Percentiles rank a stretch among this genome's conserved stretches.
Evolutionary conservation across 495 filamentous ascomycete genomes (phyloP).

Genomic region (Aspergillus taichungensis): DNA sequence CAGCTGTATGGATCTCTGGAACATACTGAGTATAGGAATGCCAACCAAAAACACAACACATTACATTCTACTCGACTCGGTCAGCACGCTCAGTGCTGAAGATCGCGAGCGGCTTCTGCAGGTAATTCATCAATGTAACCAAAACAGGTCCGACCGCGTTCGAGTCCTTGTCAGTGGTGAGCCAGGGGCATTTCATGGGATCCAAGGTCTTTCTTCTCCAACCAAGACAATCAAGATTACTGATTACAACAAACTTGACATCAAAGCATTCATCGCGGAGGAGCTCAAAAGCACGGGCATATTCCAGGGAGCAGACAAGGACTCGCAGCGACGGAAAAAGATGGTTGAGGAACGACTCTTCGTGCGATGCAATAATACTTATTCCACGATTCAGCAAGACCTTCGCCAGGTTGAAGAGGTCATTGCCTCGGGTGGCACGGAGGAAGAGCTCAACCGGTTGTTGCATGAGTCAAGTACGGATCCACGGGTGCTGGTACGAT

Average conservation of each 20-base stretch:
- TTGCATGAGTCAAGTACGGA: constrained; percentile 12
- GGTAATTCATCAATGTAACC: background rate
- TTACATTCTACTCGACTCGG: constrained; percentile 15
- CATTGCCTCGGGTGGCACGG: constrained; percentile 13
- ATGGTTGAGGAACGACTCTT: constrained; percentile 4
- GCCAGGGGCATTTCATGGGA: background rate
- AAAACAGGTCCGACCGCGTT: background rate
- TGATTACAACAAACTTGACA: constrained; percentile 3
- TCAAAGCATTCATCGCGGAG: constrained; percentile 3
- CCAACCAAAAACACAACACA: constrained; percentile 11
- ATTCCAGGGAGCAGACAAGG: constrained; percentile 5
- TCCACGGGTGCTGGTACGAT: constrained; percentile 7
- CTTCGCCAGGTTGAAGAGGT: constrained; percentile 11
- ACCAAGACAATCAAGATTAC: constrained; percentile 2
- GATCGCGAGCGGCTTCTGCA: constrained; percentile 1
- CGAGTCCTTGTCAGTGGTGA: constrained; percentile 7
- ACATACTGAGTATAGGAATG: constrained; percentile 9
- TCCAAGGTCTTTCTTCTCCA: background rate
- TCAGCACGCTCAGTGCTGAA: constrained; percentile 3
- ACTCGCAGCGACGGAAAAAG: constrained; percentile 1
- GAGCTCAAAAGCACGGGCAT: constrained; percentile 3
- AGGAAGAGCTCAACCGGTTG: constrained; percentile 13
- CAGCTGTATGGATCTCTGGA: constrained; percentile 14
- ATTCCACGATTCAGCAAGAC: constrained; percentile 5
- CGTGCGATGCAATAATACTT: constrained; percentile 5